These are phyloP conservation scores for Tolypocladium tropicale DNA, from an alignment of 2,329 filamentous ascomycete genomes.

Conservation along the genomic window DNA sequence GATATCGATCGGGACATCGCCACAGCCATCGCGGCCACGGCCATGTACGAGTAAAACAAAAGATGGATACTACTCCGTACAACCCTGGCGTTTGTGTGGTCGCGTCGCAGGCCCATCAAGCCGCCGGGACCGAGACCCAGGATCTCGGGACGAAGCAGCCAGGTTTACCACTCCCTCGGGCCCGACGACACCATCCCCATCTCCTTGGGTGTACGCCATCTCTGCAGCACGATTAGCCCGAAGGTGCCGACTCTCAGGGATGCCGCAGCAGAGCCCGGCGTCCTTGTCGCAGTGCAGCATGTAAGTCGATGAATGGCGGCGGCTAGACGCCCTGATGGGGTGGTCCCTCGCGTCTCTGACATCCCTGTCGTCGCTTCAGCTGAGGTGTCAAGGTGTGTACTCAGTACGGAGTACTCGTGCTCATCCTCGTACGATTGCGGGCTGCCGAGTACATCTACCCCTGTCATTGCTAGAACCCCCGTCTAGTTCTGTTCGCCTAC, in stretches of 20 bases:
- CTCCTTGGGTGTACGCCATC: not conserved
- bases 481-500: constrained; percentile 1
- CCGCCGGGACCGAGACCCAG: not conserved
- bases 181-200: not conserved
- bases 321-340: not conserved
- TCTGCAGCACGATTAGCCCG: not conserved
- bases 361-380: constrained; percentile 2
- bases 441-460: not conserved
- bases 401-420: no score
- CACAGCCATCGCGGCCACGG: not conserved
- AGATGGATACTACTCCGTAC: not conserved
- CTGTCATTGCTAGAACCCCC: not conserved
- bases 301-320: not conserved
- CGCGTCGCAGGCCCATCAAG: not conserved
- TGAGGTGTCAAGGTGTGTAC: no score
- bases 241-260: no score
- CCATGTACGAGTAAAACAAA: not conserved
- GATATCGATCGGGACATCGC: not conserved
- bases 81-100: not conserved
- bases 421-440: no score
- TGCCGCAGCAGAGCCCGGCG: not conserved
- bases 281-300: not conserved
- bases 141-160: not conserved
- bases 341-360: not conserved
- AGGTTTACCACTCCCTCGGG: not conserved